phyloP scores from a whole-genome alignment of 495 filamentous ascomycete species.

The Eremomyces bilateralis region DNA sequence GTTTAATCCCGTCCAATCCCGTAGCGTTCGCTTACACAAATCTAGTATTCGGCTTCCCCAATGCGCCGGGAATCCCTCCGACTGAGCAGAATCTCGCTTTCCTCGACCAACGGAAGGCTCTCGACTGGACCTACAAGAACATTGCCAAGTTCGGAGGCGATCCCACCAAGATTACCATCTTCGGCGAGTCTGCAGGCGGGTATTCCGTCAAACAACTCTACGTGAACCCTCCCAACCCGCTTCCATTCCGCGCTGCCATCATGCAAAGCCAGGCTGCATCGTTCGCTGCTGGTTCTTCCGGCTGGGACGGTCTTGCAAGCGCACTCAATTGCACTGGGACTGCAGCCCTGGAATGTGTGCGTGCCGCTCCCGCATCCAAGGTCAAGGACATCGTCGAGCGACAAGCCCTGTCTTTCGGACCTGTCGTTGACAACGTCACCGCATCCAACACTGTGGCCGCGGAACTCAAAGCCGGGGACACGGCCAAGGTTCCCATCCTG shows the following conservation, averaged over 20 bases:
- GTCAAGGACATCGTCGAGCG: constrained; percentile 1
- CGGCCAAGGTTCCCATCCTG: neutral
- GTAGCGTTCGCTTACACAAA: neutral
- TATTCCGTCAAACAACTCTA: constrained; percentile 9
- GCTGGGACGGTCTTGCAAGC: constrained; percentile 5
- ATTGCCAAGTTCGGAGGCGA: constrained; percentile 14
- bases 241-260: constrained; percentile 14
- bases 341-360: neutral
- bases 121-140: constrained; percentile 14
- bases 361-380: neutral
- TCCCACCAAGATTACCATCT: constrained; percentile 12
- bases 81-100: constrained; percentile 12
- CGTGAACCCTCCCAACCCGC: constrained; percentile 5
- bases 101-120: constrained; percentile 13
- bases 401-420: neutral
- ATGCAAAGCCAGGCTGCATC: constrained; percentile 1
- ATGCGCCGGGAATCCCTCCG: constrained; percentile 6
- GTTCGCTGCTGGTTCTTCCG: constrained; percentile 5
- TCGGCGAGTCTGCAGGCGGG: constrained; percentile 12
- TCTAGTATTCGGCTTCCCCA: constrained; percentile 13
- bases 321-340: neutral
- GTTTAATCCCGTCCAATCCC: neutral
- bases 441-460: neutral
- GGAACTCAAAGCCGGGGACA: neutral
- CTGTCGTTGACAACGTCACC: constrained; percentile 1